phyloP scores from a whole-genome alignment of 495 filamentous ascomycete genomes.

The Elasticomyces elasticus region DNA sequence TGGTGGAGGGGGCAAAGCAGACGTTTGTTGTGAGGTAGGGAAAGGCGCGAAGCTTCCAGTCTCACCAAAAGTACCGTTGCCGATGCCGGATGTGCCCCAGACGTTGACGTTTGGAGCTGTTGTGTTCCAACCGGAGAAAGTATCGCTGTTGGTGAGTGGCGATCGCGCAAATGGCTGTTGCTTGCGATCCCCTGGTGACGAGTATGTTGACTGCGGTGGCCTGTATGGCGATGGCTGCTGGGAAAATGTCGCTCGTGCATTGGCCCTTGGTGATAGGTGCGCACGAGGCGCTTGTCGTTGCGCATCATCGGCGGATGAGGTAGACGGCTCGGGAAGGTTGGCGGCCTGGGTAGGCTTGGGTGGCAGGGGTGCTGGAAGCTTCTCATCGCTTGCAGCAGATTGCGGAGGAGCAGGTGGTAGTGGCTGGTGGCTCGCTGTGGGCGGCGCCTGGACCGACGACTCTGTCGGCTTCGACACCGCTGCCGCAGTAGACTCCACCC shows the following conservation, averaged over 20 bases:
- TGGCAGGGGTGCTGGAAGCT: constrained; percentile 13
- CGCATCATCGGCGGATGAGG: background rate
- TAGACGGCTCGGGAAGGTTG: background rate
- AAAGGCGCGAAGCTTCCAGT: constrained; percentile 22
- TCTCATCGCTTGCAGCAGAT: background rate
- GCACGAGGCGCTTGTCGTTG: constrained; percentile 1
- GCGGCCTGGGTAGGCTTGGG: background rate
- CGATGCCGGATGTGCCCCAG: constrained; percentile 34
- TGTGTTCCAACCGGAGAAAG: constrained; percentile 11
- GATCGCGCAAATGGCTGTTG: constrained; percentile 14
- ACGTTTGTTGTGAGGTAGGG: constrained; percentile 7
- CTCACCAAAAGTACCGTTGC: constrained; percentile 35
- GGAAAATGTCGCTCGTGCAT: constrained; percentile 5
- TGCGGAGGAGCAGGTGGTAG: constrained; percentile 20
- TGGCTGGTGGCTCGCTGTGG: constrained; percentile 20
- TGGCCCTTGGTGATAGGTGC: constrained; percentile 11
- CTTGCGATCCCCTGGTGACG: constrained; percentile 19
- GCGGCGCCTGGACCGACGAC: constrained; percentile 12
- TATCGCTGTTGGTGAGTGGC: constrained; percentile 5
- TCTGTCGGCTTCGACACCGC: background rate
- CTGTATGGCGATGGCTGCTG: constrained; percentile 9
- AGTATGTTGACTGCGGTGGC: constrained; percentile 9
- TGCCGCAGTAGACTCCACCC: background rate
- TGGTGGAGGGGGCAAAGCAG: constrained; percentile 15
- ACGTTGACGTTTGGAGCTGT: constrained; percentile 24